A percentile compares a stretch with the other conserved stretches of the same genome.
Evolutionary conservation across 208 protist species (phyloP).

Genomic region (Acanthamoeba lenticulata): DNA sequence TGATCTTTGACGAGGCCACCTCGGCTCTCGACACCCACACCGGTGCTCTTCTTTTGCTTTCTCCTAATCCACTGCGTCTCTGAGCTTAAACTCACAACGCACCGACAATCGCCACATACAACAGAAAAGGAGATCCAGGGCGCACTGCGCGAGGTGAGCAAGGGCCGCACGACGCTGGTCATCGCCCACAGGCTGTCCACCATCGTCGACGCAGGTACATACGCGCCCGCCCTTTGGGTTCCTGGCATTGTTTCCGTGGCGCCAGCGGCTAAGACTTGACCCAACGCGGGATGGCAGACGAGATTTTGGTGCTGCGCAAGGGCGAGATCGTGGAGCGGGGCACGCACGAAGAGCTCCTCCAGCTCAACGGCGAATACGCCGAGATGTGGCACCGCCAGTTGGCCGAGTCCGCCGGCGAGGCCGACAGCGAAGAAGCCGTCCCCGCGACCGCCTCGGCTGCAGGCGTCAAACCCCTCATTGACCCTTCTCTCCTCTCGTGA

Average conservation of each 20-base stretch:
- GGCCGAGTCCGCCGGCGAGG: neutral
- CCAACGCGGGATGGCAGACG: slow-evolving; percentile 41
- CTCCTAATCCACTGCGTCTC: neutral
- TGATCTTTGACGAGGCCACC: slow-evolving; percentile 88
- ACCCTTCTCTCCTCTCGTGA: no score
- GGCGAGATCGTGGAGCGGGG: slow-evolving; percentile 80
- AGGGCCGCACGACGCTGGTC: slow-evolving; percentile 76
- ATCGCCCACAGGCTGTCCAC: slow-evolving; percentile 76
- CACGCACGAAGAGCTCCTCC: slow-evolving; percentile 78
- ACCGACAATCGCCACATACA: neutral
- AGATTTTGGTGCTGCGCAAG: slow-evolving; percentile 79
- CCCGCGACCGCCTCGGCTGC: no score
- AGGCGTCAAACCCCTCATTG: no score
- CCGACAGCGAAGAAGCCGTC: neutral
- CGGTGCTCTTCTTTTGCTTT: slow-evolving; percentile 77
- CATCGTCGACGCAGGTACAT: slow-evolving; percentile 69
- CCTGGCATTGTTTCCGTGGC: no score
- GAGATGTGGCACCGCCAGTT: slow-evolving; percentile 73
- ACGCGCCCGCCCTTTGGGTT: no score
- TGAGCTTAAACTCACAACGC: neutral
- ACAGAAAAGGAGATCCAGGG: slow-evolving; percentile 81
- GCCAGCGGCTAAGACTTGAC: no score
- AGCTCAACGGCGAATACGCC: slow-evolving; percentile 73
- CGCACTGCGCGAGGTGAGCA: slow-evolving; percentile 67
- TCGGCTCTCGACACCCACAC: slow-evolving; percentile 84